These are phyloP conservation scores for Aspergillus sp. DNA, from an alignment of 2,329 filamentous ascomycete species.

Conservation along the genomic window DNA sequence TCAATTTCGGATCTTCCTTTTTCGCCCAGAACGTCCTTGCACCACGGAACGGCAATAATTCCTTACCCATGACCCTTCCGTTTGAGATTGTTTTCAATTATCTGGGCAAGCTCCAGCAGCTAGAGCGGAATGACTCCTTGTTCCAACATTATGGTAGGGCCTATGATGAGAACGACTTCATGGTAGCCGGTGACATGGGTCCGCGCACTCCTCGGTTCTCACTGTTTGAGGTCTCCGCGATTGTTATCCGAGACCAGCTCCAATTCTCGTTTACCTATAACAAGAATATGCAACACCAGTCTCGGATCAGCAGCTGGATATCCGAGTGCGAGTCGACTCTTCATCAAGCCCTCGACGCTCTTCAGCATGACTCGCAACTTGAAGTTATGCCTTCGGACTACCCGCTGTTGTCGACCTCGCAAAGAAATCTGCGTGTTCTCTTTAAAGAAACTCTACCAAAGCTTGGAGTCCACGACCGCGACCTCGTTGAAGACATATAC, in stretches of 20 bases:
- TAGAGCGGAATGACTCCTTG: slow-evolving; percentile 45
- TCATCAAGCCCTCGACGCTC: slow-evolving; percentile 29
- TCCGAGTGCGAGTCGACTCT: slow-evolving; percentile 39
- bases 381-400: slow-evolving; percentile 44
- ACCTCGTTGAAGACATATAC: slow-evolving; percentile 36
- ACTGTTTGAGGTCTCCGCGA: slow-evolving; percentile 53
- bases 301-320: slow-evolving; percentile 45
- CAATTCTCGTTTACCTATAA: slow-evolving; percentile 54
- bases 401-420: slow-evolving; percentile 44
- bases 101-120: slow-evolving; percentile 41
- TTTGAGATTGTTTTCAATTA: slow-evolving; percentile 45
- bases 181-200: slow-evolving; percentile 44
- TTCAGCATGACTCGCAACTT: slow-evolving; percentile 28
- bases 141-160: slow-evolving; percentile 41
- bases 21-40: slow-evolving; percentile 33
- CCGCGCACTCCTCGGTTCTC: slow-evolving; percentile 47
- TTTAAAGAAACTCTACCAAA: slow-evolving; percentile 35
- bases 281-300: slow-evolving; percentile 46
- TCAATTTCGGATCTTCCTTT: slow-evolving; percentile 33
- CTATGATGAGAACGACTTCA: slow-evolving; percentile 29
- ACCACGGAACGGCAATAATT: slow-evolving; percentile 28
- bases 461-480: slow-evolving; percentile 31
- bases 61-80: slow-evolving; percentile 33
- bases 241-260: slow-evolving; percentile 48
- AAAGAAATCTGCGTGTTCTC: slow-evolving; percentile 40